Evolutionary conservation across 345 rosid species (phyloP).

Genomic region (Salix exigua): DNA sequence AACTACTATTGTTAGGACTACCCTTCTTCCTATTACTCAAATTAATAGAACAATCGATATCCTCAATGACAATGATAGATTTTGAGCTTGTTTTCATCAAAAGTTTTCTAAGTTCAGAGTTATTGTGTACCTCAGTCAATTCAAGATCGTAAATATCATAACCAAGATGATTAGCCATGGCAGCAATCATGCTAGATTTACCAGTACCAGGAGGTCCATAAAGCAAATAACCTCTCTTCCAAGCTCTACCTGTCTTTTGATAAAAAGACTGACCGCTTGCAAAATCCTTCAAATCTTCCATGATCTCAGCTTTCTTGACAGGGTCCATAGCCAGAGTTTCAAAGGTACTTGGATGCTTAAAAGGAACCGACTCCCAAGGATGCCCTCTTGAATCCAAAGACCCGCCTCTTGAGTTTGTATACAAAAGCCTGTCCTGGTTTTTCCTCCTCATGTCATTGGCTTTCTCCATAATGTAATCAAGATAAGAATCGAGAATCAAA

Average conservation of each 20-base stretch:
- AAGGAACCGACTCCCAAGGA: conserved; percentile 96
- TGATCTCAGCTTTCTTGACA: conserved; percentile 47
- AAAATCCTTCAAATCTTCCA: conserved; percentile 70
- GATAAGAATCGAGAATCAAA: conserved; percentile 52
- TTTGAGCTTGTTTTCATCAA: conserved; percentile 89
- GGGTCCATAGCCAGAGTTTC: conserved; percentile 92
- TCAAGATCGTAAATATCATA: conserved; percentile 97
- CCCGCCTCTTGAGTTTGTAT: conserved; percentile 85
- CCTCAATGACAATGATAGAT: conserved; percentile 87
- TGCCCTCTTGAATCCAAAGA: conserved; percentile 83
- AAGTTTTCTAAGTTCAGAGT: conserved; percentile 77
- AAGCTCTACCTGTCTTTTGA: conserved; percentile 86
- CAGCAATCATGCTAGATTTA: conserved; percentile 95
- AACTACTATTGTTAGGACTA: conserved; percentile 4
- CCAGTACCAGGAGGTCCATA: conserved; percentile 98
- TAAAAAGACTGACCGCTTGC: conserved; percentile 61
- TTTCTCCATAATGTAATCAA: conserved; percentile 73
- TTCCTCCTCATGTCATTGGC: conserved; percentile 71
- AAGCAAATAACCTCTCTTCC: conserved; percentile 87
- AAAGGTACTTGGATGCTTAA: conserved; percentile 92
- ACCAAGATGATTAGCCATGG: conserved; percentile 87
- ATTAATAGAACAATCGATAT: conserved; percentile 82
- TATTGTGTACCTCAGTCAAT: conserved; percentile 82
- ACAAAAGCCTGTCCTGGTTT: conserved; percentile 67
- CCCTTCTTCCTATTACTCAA: conserved; percentile 58